Base-by-base conservation (phyloP, 2,329 filamentous ascomycete species). In the Penicillium sp. region DNA sequence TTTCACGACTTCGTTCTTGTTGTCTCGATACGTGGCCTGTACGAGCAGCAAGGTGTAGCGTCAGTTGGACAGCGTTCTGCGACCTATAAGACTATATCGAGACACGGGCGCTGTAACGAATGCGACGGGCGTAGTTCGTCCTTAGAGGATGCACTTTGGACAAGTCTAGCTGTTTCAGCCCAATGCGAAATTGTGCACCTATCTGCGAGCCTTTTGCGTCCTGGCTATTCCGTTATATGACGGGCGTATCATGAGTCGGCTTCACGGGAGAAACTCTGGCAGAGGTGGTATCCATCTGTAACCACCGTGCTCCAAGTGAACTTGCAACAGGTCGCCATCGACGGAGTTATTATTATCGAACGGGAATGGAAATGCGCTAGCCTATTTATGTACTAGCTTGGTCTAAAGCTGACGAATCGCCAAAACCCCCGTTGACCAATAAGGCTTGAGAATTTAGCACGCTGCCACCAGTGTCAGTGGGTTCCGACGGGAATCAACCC, bases 331-430 rank as follows among this genome's bases (percentile, higher is more conserved):
- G 38, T 35, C 29, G 21, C 26, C 8, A 11, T 30, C 5, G 30
- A 31, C 41, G 41, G 41, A 47, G 35, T 31, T 45, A 26, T 46
- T 46, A 26, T 23, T 52, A 29, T 45, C 26, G 49, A 31, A 44
- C 26, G 23, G 56, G 30, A 51, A n/a, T 9, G 47, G 47, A 9
- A 11, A 30, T 21, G 7, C 29, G 48, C 54, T 58, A 62, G 49
- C 23, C 48, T 3, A 15, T 23, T 21, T 54, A 13, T 26, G 60
- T 31, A 19, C 45, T 62, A 54, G 54, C 21, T 21, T n/a, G 19
- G 49, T 30, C 21, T n/a, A 49, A 26, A 56, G 72, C 71, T 74
- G 73, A 75, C 71, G 72, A 75, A 73, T 73, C 67, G 21, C 29
- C 30, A 31, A 26, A 15, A 26, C 46, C 30, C n/a, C 23, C 45